Percentiles rank a stretch among this genome's conserved stretches.
Conservation (phyloP, 2,329 filamentous ascomycete species). For the Pseudopithomyces chartarum region DNA sequence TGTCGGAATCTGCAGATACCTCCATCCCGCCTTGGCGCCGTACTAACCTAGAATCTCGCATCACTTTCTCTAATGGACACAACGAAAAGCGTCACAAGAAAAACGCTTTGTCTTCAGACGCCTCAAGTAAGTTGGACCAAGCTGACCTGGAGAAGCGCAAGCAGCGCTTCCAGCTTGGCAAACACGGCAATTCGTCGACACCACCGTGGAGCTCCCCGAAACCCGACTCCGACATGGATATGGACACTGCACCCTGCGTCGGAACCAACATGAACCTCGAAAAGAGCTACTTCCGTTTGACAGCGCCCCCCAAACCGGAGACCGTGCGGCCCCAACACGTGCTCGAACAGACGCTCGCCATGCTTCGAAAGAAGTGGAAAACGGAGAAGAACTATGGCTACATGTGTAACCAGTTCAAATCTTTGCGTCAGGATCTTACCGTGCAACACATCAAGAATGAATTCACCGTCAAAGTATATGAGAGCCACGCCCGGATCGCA, state of each 20-base stretch:
- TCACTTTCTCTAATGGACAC: conserved; percentile 63
- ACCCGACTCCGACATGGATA: conserved; percentile 55
- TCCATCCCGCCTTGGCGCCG: conserved; percentile 73
- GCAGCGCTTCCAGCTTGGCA: conserved; percentile 75
- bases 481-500: conserved; percentile 96
- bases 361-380: conserved; percentile 94
- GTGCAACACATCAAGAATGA: conserved; percentile 97
- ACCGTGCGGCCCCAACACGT: conserved; percentile 84
- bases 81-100: conserved; percentile 55
- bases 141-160: conserved; percentile 86
- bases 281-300: conserved; percentile 94
- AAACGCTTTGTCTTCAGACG: conserved; percentile 53
- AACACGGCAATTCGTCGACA: conserved; percentile 59
- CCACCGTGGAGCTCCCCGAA: conserved; percentile 53
- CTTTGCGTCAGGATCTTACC: conserved; percentile 94
- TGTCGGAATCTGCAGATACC: conserved; percentile 56
- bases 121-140: conserved; percentile 86
- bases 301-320: conserved; percentile 83
- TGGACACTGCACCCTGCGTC: conserved; percentile 71
- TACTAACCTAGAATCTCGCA: conserved; percentile 75
- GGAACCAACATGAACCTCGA: conserved; percentile 84
- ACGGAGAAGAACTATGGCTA: conserved; percentile 93
- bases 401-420: conserved; percentile 99
- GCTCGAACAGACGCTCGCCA: conserved; percentile 80
- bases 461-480: conserved; percentile 95